Conservation (phyloP, 1,139 yeast genomes). For the Wickerhamomyces sp. region DNA sequence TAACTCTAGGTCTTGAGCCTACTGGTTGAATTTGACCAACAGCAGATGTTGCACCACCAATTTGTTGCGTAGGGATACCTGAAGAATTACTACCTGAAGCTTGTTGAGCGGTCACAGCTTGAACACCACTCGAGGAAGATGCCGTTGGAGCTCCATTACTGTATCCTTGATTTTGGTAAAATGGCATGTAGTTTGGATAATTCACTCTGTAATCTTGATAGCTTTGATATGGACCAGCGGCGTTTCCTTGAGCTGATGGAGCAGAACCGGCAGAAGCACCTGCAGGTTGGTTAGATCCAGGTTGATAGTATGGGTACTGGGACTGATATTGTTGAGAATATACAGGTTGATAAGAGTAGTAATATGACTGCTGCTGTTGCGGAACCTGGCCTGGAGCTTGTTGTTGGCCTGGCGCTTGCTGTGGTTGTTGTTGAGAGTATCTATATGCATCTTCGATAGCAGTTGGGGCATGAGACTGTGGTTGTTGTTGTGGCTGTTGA, state of each 20-base stretch:
- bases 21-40: constrained; percentile 55
- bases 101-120: constrained; percentile 1
- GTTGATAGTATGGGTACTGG: constrained; percentile 20
- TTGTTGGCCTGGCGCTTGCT: constrained; percentile 3
- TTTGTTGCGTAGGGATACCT: constrained; percentile 1
- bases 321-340: constrained; percentile 17
- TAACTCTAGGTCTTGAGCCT: constrained; percentile 74
- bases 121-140: constrained; percentile 7
- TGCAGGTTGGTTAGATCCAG: constrained; percentile 7
- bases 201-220: constrained; percentile 21
- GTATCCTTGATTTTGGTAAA: constrained; percentile 19
- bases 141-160: constrained; percentile 11
- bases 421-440: constrained; percentile 1
- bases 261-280: constrained; percentile 5
- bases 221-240: constrained; percentile 12
- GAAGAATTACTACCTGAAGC: constrained; percentile 6
- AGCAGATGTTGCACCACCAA: constrained; percentile 6
- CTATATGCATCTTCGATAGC: neutral
- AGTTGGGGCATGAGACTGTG: constrained; percentile 1
- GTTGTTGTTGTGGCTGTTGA: neutral
- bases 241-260: constrained; percentile 3
- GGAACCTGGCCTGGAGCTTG: too few species aligned
- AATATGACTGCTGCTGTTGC: constrained; percentile 13
- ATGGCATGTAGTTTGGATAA: constrained; percentile 23
- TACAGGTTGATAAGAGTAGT: constrained; percentile 11